These are phyloP conservation scores for Cordyceps javanica DNA, from an alignment of 2,329 filamentous ascomycete genomes.

Conservation along the genomic window DNA sequence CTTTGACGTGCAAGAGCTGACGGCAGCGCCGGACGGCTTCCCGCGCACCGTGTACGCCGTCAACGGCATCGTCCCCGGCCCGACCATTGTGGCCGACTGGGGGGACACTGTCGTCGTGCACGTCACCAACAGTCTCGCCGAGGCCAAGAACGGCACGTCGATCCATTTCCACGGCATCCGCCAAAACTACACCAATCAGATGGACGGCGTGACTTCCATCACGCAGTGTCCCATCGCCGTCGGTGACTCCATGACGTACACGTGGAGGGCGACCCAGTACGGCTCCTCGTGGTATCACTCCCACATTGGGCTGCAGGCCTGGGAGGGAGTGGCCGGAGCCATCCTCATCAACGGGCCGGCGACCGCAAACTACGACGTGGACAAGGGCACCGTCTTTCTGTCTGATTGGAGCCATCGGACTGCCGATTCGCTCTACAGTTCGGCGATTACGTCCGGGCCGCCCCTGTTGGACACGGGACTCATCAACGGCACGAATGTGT, in stretches of 20 bases:
- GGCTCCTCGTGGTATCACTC: conserved; percentile 56
- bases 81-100: conserved; percentile 49
- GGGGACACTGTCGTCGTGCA: conserved; percentile 34
- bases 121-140: conserved; percentile 49
- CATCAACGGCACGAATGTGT: conserved; percentile 31
- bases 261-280: conserved; percentile 48
- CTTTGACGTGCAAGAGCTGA: conserved; percentile 35
- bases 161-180: conserved; percentile 60
- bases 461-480: conserved; percentile 37
- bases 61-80: conserved; percentile 55
- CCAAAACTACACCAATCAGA: conserved; percentile 46
- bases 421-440: not conserved
- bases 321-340: conserved; percentile 52
- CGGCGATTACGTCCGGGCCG: not conserved
- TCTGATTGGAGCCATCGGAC: conserved; percentile 50
- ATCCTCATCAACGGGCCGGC: conserved; percentile 58
- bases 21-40: conserved; percentile 40
- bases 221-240: conserved; percentile 47
- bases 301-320: conserved; percentile 44
- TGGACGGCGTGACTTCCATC: conserved; percentile 49
- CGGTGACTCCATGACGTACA: conserved; percentile 48
- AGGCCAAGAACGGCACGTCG: conserved; percentile 45
- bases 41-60: conserved; percentile 36
- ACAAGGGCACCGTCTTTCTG: conserved; percentile 53
- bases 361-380: conserved; percentile 54